Evolutionary conservation across 2,329 filamentous ascomycete species (phyloP).

Genomic region (Triangularia verruculosa): DNA sequence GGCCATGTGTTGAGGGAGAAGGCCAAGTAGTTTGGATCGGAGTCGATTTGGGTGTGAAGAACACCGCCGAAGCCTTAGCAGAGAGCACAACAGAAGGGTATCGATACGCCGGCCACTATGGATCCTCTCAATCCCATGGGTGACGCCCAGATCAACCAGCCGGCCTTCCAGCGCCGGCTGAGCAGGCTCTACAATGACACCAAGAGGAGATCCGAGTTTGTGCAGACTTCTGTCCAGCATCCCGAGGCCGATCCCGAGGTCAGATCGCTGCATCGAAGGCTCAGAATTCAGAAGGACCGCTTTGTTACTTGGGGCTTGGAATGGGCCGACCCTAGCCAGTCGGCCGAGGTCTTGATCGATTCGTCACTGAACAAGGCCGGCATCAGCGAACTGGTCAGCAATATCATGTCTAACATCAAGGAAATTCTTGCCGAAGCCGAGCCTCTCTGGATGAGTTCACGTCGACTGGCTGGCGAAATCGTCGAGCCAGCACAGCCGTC

Average conservation of each 20-base stretch:
- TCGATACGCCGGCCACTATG: no score
- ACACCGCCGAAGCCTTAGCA: background rate
- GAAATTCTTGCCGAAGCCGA: conserved; percentile 76
- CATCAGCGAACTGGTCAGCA: conserved; percentile 72
- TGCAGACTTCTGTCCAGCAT: conserved; percentile 62
- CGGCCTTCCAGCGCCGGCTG: conserved; percentile 57
- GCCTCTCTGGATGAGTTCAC: conserved; percentile 63
- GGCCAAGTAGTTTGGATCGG: background rate
- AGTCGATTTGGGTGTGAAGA: background rate
- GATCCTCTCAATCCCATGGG: conserved; percentile 42
- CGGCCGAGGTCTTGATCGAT: conserved; percentile 60
- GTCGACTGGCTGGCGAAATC: conserved; percentile 40
- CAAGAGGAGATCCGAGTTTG: conserved; percentile 73
- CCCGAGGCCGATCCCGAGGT: conserved; percentile 63
- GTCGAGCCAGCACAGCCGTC: conserved; percentile 36
- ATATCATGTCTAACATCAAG: conserved; percentile 77
- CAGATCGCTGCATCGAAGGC: conserved; percentile 68
- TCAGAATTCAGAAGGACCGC: conserved; percentile 76
- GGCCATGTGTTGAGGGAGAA: background rate
- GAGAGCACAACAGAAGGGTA: no score
- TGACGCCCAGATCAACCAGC: conserved; percentile 47
- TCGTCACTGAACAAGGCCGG: conserved; percentile 69
- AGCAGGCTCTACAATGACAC: conserved; percentile 78
- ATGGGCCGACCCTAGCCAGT: conserved; percentile 70
- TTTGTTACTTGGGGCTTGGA: conserved; percentile 77